phyloP scores from a whole-genome alignment of 2,329 filamentous ascomycete genomes.

The Orbilia oligospora region DNA sequence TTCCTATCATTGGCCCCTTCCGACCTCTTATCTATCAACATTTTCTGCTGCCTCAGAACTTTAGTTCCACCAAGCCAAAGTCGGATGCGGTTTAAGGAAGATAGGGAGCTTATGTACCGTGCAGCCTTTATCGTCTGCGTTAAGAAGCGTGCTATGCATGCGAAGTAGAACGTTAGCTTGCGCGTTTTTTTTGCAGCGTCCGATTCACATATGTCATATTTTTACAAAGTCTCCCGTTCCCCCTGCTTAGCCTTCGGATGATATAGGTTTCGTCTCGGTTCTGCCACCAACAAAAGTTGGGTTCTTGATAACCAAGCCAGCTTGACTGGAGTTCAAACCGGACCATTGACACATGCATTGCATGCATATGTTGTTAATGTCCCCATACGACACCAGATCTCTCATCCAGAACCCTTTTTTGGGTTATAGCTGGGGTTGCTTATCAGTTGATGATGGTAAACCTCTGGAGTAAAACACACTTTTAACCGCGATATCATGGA shows the following conservation, averaged over 20 bases:
- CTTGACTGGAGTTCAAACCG: slow-evolving; percentile 39
- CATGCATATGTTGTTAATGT: slow-evolving; percentile 48
- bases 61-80: slow-evolving; percentile 57
- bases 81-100: slow-evolving; percentile 53
- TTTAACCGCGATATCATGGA: slow-evolving; percentile 59
- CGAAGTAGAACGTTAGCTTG: slow-evolving; percentile 55
- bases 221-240: slow-evolving; percentile 42
- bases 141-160: slow-evolving; percentile 52
- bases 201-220: slow-evolving; percentile 51
- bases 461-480: slow-evolving; percentile 50
- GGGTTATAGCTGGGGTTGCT: slow-evolving; percentile 38
- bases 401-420: slow-evolving; percentile 51
- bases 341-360: slow-evolving; percentile 59
- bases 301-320: slow-evolving; percentile 42
- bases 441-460: slow-evolving; percentile 59
- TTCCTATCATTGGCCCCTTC: slow-evolving; percentile 60
- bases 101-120: slow-evolving; percentile 37
- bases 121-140: slow-evolving; percentile 60
- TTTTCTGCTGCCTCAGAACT: slow-evolving; percentile 55
- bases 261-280: slow-evolving; percentile 53
- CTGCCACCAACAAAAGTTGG: slow-evolving; percentile 37
- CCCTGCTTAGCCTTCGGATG: slow-evolving; percentile 58
- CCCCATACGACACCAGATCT: slow-evolving; percentile 55
- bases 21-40: slow-evolving; percentile 60
- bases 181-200: slow-evolving; percentile 51